Conservation (phyloP, 805 yeast species). For the Kodamaea hsintzibuensis region DNA sequence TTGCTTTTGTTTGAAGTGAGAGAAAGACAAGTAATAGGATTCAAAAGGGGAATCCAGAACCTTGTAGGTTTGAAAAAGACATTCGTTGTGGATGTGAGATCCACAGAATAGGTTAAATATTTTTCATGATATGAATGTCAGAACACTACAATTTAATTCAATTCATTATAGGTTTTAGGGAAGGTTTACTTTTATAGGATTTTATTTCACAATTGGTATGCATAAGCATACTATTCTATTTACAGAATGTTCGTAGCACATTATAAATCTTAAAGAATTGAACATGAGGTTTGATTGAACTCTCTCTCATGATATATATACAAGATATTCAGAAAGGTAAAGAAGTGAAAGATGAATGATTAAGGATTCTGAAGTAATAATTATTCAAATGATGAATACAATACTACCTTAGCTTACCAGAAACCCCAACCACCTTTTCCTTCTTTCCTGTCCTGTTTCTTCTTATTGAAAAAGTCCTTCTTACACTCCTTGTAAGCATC, state of each 20-base stretch:
- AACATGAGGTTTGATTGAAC: no score
- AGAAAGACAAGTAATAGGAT: no score
- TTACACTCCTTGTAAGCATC: conserved; percentile 93
- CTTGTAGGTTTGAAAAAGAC: not conserved
- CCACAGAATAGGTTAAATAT: not conserved
- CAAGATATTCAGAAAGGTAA: not conserved
- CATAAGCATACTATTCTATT: not conserved
- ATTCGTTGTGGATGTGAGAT: not conserved
- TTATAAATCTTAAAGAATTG: no score
- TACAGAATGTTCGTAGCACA: no score
- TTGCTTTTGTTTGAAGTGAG: conserved; percentile 1
- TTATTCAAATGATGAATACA: not conserved
- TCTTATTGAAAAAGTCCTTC: conserved; percentile 46
- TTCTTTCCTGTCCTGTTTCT: conserved; percentile 33
- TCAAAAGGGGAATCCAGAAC: no score
- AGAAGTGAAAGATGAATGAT: not conserved
- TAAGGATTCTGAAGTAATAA: not conserved
- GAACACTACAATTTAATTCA: not conserved
- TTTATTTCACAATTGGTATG: not conserved
- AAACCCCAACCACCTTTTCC: conserved; percentile 48
- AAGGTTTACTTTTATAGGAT: not conserved
- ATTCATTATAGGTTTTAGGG: not conserved
- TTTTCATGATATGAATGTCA: not conserved
- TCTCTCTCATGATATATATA: no score
- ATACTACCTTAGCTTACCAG: conserved; percentile 23